Evolutionary conservation across 75 land plant species (phyloP), one percentile per base, ranked within the genome.

Genomic region (Isoetes taiwanensis): DNA sequence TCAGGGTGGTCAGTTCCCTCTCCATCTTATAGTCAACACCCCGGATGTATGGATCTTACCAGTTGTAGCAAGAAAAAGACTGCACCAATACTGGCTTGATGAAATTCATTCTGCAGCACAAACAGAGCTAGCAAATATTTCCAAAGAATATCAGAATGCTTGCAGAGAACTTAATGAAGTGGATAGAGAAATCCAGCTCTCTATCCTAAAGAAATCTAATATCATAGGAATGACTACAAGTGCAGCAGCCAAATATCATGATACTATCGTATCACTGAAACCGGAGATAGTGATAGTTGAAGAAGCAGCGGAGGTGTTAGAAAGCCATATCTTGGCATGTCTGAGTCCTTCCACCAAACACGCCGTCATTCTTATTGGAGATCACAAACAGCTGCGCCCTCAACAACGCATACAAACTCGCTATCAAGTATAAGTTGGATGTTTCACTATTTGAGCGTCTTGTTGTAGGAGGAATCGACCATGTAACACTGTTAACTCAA

Each of bases 371-470:
- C 34, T 71, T 1, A 65, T 71, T 28, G 73, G 73, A 0, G 73
- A 71, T 25, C 72, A 70, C 17, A 17, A 42, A 19, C 72, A 70
- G 23, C 61, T 70, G 3, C 43, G 72, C 1, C 72, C 70, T 1
- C 28, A 35, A 32, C 2, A 26, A 8, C 29, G 17, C 5, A 40
- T 40, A 1, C 16, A 25, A 12, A 16, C 2, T 28, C 38, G 8
- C 41, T 33, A 27, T 26, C 34, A 70, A 56, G 54, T 61, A 70
- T 34, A 55, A 48, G 12, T 70, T 70, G 23, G 62, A 43, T 41
- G 72, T 70, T 9, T 70, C 72, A 9, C 33, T 70, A 57, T 68
- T 70, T 70, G 72, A 70, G 39, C 61, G 72, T 32, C 54, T 70
- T n/a, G 72, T 57, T 0, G 30, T 25, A 11, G 25, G 37, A 2